Percentiles rank a stretch among this genome's conserved stretches.
Evolutionary conservation across 352 stramenopile species (phyloP).

Genomic region (Thalassiosira ordinaria): DNA sequence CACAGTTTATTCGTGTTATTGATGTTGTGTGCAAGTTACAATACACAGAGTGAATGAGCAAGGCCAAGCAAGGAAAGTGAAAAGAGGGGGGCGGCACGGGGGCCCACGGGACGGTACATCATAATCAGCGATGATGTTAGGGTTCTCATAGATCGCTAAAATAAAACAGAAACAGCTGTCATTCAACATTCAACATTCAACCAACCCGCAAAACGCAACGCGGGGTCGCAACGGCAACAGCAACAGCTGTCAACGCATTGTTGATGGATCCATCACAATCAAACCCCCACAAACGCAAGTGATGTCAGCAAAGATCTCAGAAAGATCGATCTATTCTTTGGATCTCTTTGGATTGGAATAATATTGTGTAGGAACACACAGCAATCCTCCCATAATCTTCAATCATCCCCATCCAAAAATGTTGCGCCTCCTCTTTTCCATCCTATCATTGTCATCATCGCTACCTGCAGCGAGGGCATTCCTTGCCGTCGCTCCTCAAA

Average conservation of each 20-base stretch:
- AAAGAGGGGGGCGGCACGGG: too few species aligned
- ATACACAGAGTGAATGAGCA: too few species aligned
- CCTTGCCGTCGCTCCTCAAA: neutral
- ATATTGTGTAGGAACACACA: neutral
- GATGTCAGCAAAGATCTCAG: too few species aligned
- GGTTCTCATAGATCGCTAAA: neutral
- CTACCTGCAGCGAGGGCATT: slow-evolving; percentile 18
- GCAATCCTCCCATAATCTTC: neutral
- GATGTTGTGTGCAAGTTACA: neutral
- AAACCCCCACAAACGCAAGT: too few species aligned
- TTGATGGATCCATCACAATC: too few species aligned
- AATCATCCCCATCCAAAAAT: neutral
- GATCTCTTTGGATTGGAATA: neutral
- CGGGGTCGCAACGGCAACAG: too few species aligned
- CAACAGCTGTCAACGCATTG: neutral
- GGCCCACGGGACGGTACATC: too few species aligned
- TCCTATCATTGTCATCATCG: neutral
- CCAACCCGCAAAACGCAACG: too few species aligned
- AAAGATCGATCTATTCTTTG: too few species aligned
- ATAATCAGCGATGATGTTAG: neutral
- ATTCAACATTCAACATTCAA: neutral
- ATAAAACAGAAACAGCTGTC: neutral
- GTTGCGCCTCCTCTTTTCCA: neutral
- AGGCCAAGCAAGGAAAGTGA: too few species aligned
- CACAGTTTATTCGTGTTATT: neutral